Percentiles rank a stretch among this genome's conserved stretches.
Evolutionary conservation across 345 rosid species (phyloP).

Genomic region (Eucalyptus pauciflora): DNA sequence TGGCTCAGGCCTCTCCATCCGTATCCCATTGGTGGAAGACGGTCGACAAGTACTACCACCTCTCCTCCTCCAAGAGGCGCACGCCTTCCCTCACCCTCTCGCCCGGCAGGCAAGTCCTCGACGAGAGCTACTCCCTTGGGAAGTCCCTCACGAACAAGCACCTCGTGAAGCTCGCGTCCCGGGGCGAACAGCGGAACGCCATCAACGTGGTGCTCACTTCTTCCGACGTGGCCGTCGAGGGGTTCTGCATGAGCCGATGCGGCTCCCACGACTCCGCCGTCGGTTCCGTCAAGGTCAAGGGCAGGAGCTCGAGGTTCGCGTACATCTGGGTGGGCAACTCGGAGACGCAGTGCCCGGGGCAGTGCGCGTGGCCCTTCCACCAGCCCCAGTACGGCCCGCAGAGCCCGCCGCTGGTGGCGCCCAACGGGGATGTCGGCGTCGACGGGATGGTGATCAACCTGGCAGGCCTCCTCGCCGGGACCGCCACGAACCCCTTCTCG

Average conservation of each 20-base stretch:
- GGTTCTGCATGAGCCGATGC: constrained; percentile 49
- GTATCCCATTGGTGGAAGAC: constrained; percentile 75
- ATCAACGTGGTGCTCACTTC: constrained; percentile 44
- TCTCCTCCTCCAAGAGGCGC: constrained; percentile 9
- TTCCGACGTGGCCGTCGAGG: constrained; percentile 41
- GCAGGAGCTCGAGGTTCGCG: constrained; percentile 33
- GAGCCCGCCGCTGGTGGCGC: constrained; percentile 44
- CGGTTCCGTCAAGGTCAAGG: constrained; percentile 1
- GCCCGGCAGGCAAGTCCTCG: background rate
- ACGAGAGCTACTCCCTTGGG: background rate
- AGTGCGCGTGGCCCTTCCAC: constrained; percentile 92
- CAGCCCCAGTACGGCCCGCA: constrained; percentile 78
- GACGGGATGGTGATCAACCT: constrained; percentile 76
- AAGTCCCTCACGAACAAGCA: background rate
- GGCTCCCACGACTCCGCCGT: constrained; percentile 55
- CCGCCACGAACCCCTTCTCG: constrained; percentile 71
- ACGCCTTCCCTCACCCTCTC: background rate
- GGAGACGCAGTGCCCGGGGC: constrained; percentile 65
- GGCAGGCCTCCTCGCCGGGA: constrained; percentile 64
- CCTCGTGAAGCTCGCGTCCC: background rate
- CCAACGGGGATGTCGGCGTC: constrained; percentile 67
- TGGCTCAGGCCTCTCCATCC: constrained; percentile 26
- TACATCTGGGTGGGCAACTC: constrained; percentile 87
- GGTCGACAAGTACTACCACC: constrained; percentile 49
- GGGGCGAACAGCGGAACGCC: constrained; percentile 1